Base-by-base conservation (phyloP, 2,329 filamentous ascomycete species). In the Pyrenochaeta sp. region DNA sequence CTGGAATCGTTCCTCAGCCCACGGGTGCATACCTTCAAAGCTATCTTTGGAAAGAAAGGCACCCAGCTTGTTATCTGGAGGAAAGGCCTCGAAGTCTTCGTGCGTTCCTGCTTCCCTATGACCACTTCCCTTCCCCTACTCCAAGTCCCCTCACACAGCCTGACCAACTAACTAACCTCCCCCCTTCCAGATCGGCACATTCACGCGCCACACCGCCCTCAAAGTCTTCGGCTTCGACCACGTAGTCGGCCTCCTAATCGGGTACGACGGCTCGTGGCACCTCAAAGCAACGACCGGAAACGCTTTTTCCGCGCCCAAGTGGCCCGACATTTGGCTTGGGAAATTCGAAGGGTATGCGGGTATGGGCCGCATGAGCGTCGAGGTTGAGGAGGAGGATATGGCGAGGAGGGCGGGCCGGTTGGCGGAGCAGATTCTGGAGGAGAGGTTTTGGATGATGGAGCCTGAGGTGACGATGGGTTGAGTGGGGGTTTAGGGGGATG, bases 241-340 rank as follows among this genome's bases (percentile, higher is more conserved):
- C 9, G 34, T 62, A 4, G 59, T 50, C 0, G 53, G 59, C 7
- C 37, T 55, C 1, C 27, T 56, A 1, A 54, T 60, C 9, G 51
- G 59, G 0, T 59, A 57, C n/a, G 55, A 58, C 6, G 55, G 53
- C 2, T 48, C 45, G 0, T 62, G 59, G 55, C 48, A 51, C 4
- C 26, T 58, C 3, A 48, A 51, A 1, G 26, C 43, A 4, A 52
- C 48, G 0, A 48, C 48, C 1, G 29, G 46, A 1, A 55, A 55
- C n/a, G 51, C 51, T 0, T 57, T 48, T 23, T 55, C 27, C 3
- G 45, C 34, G 3, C 11, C 47, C 0, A 55, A 42, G 31, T 60
- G 57, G 57, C 15, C 44, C 1, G 55, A 57, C 6, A 48, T 60
- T 0, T 59, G 55, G 57, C 21, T 35, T 1, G 59, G 57, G 1